Conservation (phyloP, 192 early-diverging fungal species). For the Globomyces pollinis-pini region DNA sequence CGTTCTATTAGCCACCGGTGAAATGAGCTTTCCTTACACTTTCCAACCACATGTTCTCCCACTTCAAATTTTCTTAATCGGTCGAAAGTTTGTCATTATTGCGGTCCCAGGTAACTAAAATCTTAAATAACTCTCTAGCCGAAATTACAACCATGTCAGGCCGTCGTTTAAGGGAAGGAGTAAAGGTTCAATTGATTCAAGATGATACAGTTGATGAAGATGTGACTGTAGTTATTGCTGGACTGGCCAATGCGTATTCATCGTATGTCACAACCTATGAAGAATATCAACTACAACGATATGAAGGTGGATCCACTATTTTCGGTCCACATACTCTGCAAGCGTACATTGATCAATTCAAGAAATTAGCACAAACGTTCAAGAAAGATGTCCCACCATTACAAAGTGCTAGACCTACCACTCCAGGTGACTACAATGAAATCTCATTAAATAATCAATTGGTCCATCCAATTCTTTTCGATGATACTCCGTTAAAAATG, state of each 20-base stretch:
- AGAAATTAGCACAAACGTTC: constrained; percentile 38
- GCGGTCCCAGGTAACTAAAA: constrained; percentile 15
- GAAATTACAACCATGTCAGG: constrained; percentile 64
- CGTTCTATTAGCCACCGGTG: constrained; percentile 51
- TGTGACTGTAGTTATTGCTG: constrained; percentile 37
- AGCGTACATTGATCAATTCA: constrained; percentile 45
- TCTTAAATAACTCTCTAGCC: constrained; percentile 21
- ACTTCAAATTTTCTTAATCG: constrained; percentile 41
- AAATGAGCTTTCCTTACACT: constrained; percentile 30
- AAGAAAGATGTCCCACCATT: not conserved
- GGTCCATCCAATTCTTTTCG: constrained; percentile 24
- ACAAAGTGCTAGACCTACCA: constrained; percentile 3
- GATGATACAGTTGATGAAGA: constrained; percentile 32
- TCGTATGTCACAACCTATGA: constrained; percentile 48
- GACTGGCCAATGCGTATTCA: constrained; percentile 49
- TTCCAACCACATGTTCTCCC: constrained; percentile 47
- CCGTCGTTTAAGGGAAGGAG: constrained; percentile 28
- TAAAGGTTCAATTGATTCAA: constrained; percentile 26
- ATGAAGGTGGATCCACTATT: constrained; percentile 53
- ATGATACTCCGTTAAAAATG: constrained; percentile 17
- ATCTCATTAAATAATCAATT: constrained; percentile 8
- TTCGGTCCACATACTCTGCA: constrained; percentile 51
- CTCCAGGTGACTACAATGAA: constrained; percentile 20
- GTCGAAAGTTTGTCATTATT: constrained; percentile 38
- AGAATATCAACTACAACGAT: constrained; percentile 55